phyloP scores from a whole-genome alignment of 352 stramenopile species.

The Blastocystis sp. region DNA sequence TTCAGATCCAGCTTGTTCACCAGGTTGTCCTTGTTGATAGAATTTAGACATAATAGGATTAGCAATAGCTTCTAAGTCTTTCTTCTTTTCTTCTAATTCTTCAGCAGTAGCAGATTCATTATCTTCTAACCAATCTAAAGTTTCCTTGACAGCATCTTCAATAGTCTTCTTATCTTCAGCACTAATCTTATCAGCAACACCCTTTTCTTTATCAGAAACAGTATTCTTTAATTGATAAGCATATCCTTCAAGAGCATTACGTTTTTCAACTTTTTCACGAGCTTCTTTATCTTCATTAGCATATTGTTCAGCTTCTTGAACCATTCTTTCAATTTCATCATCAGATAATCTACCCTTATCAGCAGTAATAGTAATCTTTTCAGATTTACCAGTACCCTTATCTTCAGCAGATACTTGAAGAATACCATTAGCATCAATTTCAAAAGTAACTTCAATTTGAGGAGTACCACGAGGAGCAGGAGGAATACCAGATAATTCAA shows the following conservation, averaged over 20 bases:
- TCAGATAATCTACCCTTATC: slow-evolving; percentile 91
- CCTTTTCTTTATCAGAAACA: slow-evolving; percentile 74
- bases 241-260: slow-evolving; percentile 87
- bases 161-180: slow-evolving; percentile 72
- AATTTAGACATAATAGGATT: slow-evolving; percentile 97
- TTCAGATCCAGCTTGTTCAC: not conserved
- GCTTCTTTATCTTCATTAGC: slow-evolving; percentile 87
- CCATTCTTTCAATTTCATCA: slow-evolving; percentile 97
- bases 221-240: slow-evolving; percentile 80
- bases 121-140: slow-evolving; percentile 95
- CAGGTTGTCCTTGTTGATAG: slow-evolving; percentile 60
- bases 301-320: slow-evolving; percentile 85
- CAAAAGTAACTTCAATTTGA: slow-evolving; percentile 95
- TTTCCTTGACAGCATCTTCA: slow-evolving; percentile 77
- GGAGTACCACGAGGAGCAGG: slow-evolving; percentile 84
- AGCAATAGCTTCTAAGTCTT: slow-evolving; percentile 78
- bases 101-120: slow-evolving; percentile 91
- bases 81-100: slow-evolving; percentile 85
- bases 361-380: slow-evolving; percentile 94
- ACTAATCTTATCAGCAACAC: slow-evolving; percentile 76
- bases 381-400: slow-evolving; percentile 87
- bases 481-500: slow-evolving; percentile 87
- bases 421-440: slow-evolving; percentile 97
- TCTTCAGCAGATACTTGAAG: slow-evolving; percentile 87
- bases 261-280: slow-evolving; percentile 72